Percentiles rank a stretch among this genome's conserved stretches.
phyloP scores from a whole-genome alignment of 805 yeast species.

The Saccharomycopsis sp. region DNA sequence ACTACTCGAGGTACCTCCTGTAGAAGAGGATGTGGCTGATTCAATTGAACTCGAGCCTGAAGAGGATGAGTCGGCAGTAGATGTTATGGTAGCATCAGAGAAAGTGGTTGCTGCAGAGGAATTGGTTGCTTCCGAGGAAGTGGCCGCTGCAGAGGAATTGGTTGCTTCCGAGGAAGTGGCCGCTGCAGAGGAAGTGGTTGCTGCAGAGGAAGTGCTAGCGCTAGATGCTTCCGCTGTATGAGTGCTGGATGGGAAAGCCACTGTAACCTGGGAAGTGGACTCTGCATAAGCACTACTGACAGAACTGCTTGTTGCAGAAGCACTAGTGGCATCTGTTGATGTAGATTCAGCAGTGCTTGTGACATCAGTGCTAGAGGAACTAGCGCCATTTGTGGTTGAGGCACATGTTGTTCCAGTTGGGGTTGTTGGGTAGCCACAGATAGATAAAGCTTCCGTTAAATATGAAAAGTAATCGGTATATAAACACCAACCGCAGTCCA shows the following conservation, averaged over 20 bases:
- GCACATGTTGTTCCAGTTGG: slow-evolving; percentile 31
- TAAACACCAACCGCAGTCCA: slow-evolving; percentile 35
- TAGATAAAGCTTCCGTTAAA: slow-evolving; percentile 27
- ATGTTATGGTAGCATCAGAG: slow-evolving; percentile 16
- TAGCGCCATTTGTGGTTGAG: slow-evolving; percentile 21
- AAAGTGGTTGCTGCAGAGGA: slow-evolving; percentile 16
- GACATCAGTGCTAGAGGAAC: slow-evolving; percentile 1
- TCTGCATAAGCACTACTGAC: slow-evolving; percentile 15
- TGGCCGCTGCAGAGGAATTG: slow-evolving; percentile 18
- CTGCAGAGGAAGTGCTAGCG: slow-evolving; percentile 9
- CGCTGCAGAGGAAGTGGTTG: slow-evolving; percentile 19
- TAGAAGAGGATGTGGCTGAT: slow-evolving; percentile 3
- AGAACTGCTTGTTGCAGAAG: not conserved
- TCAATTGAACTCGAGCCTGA: slow-evolving; percentile 13
- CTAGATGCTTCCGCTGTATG: slow-evolving; percentile 14
- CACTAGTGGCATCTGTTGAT: slow-evolving; percentile 8
- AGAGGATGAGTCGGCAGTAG: slow-evolving; percentile 13
- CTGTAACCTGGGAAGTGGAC: slow-evolving; percentile 16
- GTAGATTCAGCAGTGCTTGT: slow-evolving; percentile 8
- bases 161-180: slow-evolving; percentile 14
- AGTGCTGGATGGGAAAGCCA: slow-evolving; percentile 9
- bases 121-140: slow-evolving; percentile 18
- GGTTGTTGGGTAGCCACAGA: slow-evolving; percentile 26
- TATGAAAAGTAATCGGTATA: slow-evolving; percentile 30
- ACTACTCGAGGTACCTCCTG: not conserved